Conservation (phyloP, 2,329 filamentous ascomycete species). For the Cordyceps cicadae region DNA sequence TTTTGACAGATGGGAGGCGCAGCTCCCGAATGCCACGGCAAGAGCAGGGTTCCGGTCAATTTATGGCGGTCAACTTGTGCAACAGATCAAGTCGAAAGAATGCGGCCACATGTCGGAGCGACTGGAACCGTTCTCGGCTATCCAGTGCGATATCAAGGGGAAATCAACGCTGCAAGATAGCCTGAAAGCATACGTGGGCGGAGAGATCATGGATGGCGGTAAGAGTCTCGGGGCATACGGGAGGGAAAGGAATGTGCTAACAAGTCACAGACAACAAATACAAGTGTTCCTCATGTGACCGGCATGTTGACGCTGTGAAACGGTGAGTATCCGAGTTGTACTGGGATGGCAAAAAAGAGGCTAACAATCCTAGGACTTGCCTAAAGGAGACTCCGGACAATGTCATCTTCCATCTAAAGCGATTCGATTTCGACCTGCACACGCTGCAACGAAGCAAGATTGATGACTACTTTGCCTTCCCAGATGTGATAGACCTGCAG, state of each 20-base stretch:
- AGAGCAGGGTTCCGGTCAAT: slow-evolving; percentile 71
- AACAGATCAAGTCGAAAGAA: slow-evolving; percentile 92
- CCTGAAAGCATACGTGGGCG: slow-evolving; percentile 88
- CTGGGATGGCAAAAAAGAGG: slow-evolving; percentile 11
- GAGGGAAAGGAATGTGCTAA: slow-evolving; percentile 20
- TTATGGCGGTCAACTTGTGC: slow-evolving; percentile 84
- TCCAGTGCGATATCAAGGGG: slow-evolving; percentile 94
- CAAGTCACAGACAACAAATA: slow-evolving; percentile 75
- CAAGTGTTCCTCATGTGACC: slow-evolving; percentile 84
- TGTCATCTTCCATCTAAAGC: slow-evolving; percentile 88
- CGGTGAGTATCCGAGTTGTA: slow-evolving; percentile 37
- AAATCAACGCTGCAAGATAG: slow-evolving; percentile 79
- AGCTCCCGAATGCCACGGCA: slow-evolving; percentile 58
- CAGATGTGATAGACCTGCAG: slow-evolving; percentile 72
- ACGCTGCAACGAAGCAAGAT: slow-evolving; percentile 82
- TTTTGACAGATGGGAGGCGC: slow-evolving; percentile 83
- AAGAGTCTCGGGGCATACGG: slow-evolving; percentile 20
- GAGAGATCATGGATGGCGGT: slow-evolving; percentile 91
- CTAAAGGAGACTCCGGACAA: slow-evolving; percentile 89
- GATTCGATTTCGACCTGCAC: slow-evolving; percentile 73
- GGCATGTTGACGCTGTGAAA: slow-evolving; percentile 88
- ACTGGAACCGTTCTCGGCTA: slow-evolving; percentile 83
- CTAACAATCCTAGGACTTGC: slow-evolving; percentile 55
- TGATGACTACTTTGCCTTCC: slow-evolving; percentile 90
- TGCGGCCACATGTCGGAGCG: slow-evolving; percentile 89